These are phyloP conservation scores for Colletotrichum sp. DNA, from an alignment of 2,329 filamentous ascomycete genomes.

Conservation along the genomic window DNA sequence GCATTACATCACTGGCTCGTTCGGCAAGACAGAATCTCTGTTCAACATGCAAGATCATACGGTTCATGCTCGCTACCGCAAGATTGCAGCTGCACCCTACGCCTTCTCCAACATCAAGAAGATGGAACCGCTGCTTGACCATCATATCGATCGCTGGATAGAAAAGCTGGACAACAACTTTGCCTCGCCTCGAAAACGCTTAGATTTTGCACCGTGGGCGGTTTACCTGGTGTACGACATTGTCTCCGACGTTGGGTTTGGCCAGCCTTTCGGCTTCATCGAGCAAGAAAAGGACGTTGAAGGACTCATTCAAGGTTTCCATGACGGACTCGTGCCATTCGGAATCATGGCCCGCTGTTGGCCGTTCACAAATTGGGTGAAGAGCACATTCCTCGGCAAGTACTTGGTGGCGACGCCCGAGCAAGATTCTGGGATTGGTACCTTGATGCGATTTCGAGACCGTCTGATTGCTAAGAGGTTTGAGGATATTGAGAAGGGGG, in stretches of 20 bases:
- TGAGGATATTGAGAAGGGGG: slow-evolving; percentile 50
- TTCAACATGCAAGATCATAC: slow-evolving; percentile 63
- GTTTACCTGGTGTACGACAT: slow-evolving; percentile 64
- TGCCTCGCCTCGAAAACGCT: slow-evolving; percentile 43
- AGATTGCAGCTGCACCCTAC: slow-evolving; percentile 60
- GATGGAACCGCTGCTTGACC: slow-evolving; percentile 63
- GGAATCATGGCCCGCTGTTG: slow-evolving; percentile 57
- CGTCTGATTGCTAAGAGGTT: slow-evolving; percentile 53
- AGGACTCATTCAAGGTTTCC: slow-evolving; percentile 59
- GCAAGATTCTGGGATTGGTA: slow-evolving; percentile 59
- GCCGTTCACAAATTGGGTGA: slow-evolving; percentile 60
- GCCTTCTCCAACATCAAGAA: slow-evolving; percentile 61
- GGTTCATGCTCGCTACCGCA: slow-evolving; percentile 56
- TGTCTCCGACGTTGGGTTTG: slow-evolving; percentile 61
- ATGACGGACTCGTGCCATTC: slow-evolving; percentile 55
- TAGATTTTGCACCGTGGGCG: slow-evolving; percentile 63
- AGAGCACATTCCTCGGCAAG: slow-evolving; percentile 55
- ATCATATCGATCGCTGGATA: slow-evolving; percentile 55
- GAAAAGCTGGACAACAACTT: slow-evolving; percentile 51
- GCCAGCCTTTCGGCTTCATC: slow-evolving; percentile 61
- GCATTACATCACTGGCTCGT: slow-evolving; percentile 63
- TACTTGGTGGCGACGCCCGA: slow-evolving; percentile 59
- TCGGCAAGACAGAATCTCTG: slow-evolving; percentile 58
- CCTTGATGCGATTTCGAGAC: slow-evolving; percentile 63
- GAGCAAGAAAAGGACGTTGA: slow-evolving; percentile 55